Percentiles rank a stretch among this genome's conserved stretches.
Evolutionary conservation across 78 protist species (phyloP).

Genomic region (Emiliania huxleyi): DNA sequence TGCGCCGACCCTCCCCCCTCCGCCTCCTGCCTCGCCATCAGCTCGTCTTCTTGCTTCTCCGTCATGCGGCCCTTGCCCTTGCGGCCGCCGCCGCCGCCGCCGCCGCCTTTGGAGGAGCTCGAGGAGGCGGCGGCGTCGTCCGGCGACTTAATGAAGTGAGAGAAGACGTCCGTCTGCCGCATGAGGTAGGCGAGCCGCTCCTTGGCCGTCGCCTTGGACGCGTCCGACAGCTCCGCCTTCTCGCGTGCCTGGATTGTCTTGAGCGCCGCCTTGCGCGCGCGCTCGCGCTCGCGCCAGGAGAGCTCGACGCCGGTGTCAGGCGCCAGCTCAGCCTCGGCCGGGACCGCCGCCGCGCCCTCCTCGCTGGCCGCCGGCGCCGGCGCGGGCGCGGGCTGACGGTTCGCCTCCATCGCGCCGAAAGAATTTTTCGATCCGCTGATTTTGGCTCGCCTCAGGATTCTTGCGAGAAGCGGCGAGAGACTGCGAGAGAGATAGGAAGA

Average conservation of each 20-base stretch:
- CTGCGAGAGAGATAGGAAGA: too few species aligned
- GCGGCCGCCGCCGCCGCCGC: not conserved
- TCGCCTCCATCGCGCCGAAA: too few species aligned
- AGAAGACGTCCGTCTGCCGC: not conserved
- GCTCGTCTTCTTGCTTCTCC: conserved; percentile 20
- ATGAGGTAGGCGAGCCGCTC: conserved; percentile 21
- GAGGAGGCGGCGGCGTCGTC: not conserved
- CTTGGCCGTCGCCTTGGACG: not conserved
- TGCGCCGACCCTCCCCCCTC: not conserved
- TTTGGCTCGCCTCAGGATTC: too few species aligned
- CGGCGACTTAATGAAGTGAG: not conserved
- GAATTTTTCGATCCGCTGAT: too few species aligned
- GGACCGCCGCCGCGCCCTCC: too few species aligned
- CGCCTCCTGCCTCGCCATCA: not conserved
- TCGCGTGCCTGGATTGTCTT: not conserved
- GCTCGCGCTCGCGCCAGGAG: not conserved
- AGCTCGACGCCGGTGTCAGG: too few species aligned
- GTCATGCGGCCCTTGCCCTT: not conserved
- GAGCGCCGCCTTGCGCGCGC: not conserved
- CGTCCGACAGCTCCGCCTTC: not conserved
- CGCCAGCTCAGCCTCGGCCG: too few species aligned
- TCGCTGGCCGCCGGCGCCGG: too few species aligned
- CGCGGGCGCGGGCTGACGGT: too few species aligned
- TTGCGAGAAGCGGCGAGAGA: too few species aligned
- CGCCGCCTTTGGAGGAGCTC: not conserved